Conservation (phyloP, 2,329 filamentous ascomycete genomes). For the Plenodomus tracheiphilus region DNA sequence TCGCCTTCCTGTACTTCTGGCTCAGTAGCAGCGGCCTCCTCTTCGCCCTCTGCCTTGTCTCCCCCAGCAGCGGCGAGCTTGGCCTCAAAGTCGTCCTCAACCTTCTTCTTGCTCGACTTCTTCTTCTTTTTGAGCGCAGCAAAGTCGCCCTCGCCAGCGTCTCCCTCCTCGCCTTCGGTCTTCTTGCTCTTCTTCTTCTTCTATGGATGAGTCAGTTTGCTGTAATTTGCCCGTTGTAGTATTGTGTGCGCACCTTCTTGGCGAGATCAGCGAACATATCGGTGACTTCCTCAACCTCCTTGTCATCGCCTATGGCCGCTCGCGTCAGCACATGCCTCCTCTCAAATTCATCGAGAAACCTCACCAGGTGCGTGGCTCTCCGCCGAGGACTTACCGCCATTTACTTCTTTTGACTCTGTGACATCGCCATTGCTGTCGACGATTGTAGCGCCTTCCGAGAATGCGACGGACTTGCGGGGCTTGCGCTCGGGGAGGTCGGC, state of each 20-base stretch:
- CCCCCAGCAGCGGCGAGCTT: conserved; percentile 63
- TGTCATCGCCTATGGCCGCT: conserved; percentile 49
- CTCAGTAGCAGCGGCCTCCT: conserved; percentile 52
- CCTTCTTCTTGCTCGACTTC: conserved; percentile 66
- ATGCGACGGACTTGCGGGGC: conserved; percentile 90
- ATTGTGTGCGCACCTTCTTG: conserved; percentile 58
- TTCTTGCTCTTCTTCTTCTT: conserved; percentile 70
- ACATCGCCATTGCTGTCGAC: conserved; percentile 90
- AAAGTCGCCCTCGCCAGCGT: conserved; percentile 60
- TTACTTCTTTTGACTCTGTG: conserved; percentile 69
- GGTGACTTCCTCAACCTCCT: conserved; percentile 66
- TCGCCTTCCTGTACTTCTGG: conserved; percentile 67
- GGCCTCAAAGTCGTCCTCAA: conserved; percentile 68
- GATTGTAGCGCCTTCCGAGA: conserved; percentile 83
- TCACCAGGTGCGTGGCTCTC: conserved; percentile 64
- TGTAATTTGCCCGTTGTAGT: neutral
- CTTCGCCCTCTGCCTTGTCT: conserved; percentile 58
- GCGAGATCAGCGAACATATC: conserved; percentile 66
- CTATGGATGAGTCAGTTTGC: conserved; percentile 22
- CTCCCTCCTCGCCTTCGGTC: conserved; percentile 54
- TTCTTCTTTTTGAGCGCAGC: conserved; percentile 83
- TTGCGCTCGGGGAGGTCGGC: conserved; percentile 62
- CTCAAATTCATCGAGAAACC: conserved; percentile 11
- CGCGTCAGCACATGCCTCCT: conserved; percentile 22
- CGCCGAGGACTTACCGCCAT: conserved; percentile 78